Conservation (phyloP, 805 yeast species). For the Candida insectalens region DNA sequence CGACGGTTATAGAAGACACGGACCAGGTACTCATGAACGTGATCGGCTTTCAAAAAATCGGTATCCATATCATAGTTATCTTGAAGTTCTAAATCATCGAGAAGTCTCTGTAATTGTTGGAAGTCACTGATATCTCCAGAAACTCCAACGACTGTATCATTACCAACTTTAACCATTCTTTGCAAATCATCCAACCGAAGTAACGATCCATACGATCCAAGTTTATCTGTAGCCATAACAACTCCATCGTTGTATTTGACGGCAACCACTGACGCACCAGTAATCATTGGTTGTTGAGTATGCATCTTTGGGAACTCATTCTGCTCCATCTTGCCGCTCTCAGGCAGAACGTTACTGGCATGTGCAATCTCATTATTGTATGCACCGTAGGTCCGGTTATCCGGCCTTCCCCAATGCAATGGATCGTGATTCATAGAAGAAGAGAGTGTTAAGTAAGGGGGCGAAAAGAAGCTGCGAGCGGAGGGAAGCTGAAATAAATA, state of each 20-base stretch:
- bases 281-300: slow-evolving; percentile 90
- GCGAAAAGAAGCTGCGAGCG: not conserved
- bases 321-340: slow-evolving; percentile 7
- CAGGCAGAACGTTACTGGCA: slow-evolving; percentile 28
- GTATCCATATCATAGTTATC: slow-evolving; percentile 72
- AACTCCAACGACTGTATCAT: slow-evolving; percentile 80
- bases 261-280: slow-evolving; percentile 93
- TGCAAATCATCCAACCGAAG: slow-evolving; percentile 80
- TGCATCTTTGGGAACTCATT: slow-evolving; percentile 61
- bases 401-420: slow-evolving; percentile 91
- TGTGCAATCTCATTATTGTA: slow-evolving; percentile 70
- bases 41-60: slow-evolving; percentile 63
- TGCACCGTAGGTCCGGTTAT: slow-evolving; percentile 68
- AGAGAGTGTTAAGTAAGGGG: not conserved
- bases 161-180: slow-evolving; percentile 77
- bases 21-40: slow-evolving; percentile 80
- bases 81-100: slow-evolving; percentile 72
- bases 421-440: slow-evolving; percentile 87
- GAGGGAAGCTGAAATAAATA: not conserved
- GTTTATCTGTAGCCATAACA: slow-evolving; percentile 88
- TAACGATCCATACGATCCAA: slow-evolving; percentile 90
- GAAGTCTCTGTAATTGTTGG: slow-evolving; percentile 66
- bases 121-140: slow-evolving; percentile 93
- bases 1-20: slow-evolving; percentile 81
- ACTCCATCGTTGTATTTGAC: slow-evolving; percentile 87